Conservation (phyloP, 257 asterid species). For the Jacaranda mimosifolia region DNA sequence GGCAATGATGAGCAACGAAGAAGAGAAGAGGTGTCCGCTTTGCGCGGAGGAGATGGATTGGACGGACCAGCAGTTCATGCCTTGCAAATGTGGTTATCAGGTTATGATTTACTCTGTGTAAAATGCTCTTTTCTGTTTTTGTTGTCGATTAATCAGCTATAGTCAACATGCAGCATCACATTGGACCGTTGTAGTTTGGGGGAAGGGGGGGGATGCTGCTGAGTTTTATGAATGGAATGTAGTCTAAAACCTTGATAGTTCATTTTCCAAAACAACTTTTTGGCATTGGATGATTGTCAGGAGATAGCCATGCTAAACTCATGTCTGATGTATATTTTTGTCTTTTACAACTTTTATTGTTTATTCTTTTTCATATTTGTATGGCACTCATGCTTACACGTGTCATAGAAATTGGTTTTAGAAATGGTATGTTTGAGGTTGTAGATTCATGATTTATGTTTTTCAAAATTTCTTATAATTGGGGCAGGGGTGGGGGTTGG, state of each 20-base stretch:
- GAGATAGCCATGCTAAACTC: slow-evolving; percentile 4
- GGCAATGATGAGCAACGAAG: slow-evolving; percentile 87
- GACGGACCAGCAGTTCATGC: slow-evolving; percentile 97
- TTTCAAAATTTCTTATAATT: not conserved
- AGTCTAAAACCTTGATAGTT: slow-evolving; percentile 15
- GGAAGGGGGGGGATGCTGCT: not conserved
- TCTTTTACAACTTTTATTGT: too few species aligned
- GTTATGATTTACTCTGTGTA: slow-evolving; percentile 39
- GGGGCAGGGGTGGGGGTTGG: not conserved
- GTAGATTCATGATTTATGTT: not conserved
- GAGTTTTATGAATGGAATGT: slow-evolving; percentile 13
- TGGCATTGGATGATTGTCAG: not conserved
- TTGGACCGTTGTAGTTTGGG: slow-evolving; percentile 10
- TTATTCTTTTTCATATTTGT: not conserved
- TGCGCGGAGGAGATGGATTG: slow-evolving; percentile 99
- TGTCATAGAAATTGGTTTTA: not conserved
- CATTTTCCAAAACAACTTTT: not conserved
- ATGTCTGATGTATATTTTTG: not conserved
- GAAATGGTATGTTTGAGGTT: not conserved
- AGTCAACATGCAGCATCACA: slow-evolving; percentile 6
- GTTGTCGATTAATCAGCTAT: not conserved
- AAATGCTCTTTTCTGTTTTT: not conserved
- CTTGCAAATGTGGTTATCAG: slow-evolving; percentile 97
- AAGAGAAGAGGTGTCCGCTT: slow-evolving; percentile 96
- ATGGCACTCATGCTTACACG: not conserved